phyloP scores from a whole-genome alignment of 2,329 filamentous ascomycete genomes.

The Arthroderma sp. region DNA sequence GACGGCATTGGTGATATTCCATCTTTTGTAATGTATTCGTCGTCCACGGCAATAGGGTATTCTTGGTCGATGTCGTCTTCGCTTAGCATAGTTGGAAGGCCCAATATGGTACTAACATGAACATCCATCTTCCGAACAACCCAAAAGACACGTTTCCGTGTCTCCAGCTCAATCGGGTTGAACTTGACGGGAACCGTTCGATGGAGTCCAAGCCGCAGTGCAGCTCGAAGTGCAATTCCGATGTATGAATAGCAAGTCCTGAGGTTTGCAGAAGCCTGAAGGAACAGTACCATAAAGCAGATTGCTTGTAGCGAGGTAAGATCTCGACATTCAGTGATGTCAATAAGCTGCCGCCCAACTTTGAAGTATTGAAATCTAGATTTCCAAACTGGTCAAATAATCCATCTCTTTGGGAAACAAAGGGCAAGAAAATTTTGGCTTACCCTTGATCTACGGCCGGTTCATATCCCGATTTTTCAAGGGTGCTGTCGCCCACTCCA shows the following conservation, averaged over 20 bases:
- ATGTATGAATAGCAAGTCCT: constrained; percentile 70
- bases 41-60: constrained; percentile 32
- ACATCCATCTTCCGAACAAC: constrained; percentile 38
- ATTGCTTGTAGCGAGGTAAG: constrained; percentile 61
- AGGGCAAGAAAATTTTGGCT: constrained; percentile 14
- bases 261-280: constrained; percentile 66
- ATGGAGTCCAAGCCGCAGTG: constrained; percentile 66
- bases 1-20: constrained; percentile 41
- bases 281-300: constrained; percentile 66
- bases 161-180: constrained; percentile 59
- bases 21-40: constrained; percentile 34
- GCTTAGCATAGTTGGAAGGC: constrained; percentile 36
- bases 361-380: constrained; percentile 61
- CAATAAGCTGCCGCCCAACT: constrained; percentile 50
- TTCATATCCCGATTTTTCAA: constrained; percentile 35
- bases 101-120: constrained; percentile 37
- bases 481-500: constrained; percentile 39
- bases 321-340: constrained; percentile 53
- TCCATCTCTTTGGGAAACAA: too few species aligned
- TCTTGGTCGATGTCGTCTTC: constrained; percentile 40
- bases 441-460: constrained; percentile 44
- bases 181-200: constrained; percentile 55
- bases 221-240: constrained; percentile 61
- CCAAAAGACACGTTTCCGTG: constrained; percentile 53
- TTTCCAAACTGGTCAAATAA: not conserved